Base-by-base conservation (phyloP, 208 protist species). In the Trypanosoma lewisi region DNA sequence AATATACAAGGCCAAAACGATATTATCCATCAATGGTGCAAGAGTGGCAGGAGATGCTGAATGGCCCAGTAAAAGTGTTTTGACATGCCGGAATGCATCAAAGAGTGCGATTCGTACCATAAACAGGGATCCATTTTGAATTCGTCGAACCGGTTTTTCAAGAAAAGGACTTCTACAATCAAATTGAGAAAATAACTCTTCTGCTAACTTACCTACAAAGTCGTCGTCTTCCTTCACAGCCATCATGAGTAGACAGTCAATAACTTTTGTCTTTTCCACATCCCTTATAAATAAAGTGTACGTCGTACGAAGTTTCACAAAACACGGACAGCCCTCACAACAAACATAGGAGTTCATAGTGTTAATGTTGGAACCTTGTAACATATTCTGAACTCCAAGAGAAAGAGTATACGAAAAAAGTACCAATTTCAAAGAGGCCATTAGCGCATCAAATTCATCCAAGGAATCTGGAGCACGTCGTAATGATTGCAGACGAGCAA, bases 121-220 rank as follows among this genome's bases (percentile, higher is more conserved):
- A 67, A 87, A 87, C 31, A 92, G 65, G 2, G 52, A 14, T n/a
- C 85, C 85, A 61, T 92, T 92, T 44, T 92, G 85, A 58, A 91
- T 71, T 48, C 78, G 53, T 36, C 72, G 61, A 50, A 72, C 67
- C 50, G 80, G 80, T 52, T 81, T 78, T 45, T 83, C 76, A 34
- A 83, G 44, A 61, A 71, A 74, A 23, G 79, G 75, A 62, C 76
- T 82, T 5, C 84, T 73, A 52, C 82, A 74, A 61, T 82, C 83
- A 62, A 84, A 67, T 47, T 78, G 68, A 41, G 66, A 64, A 74
- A 77, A 75, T 34, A 92, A 70, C 31, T 85, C 75, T 51, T 71
- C 63, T 45, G 67, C 77, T 55, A 85, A 64, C 21, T 80, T 80
- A 21, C 57, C 57, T 49, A 88, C 59, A 33, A 72, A 60, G 12